These are phyloP conservation scores for Akanthomyces muscarius DNA, from an alignment of 2,329 filamentous ascomycete species.

Conservation along the genomic window DNA sequence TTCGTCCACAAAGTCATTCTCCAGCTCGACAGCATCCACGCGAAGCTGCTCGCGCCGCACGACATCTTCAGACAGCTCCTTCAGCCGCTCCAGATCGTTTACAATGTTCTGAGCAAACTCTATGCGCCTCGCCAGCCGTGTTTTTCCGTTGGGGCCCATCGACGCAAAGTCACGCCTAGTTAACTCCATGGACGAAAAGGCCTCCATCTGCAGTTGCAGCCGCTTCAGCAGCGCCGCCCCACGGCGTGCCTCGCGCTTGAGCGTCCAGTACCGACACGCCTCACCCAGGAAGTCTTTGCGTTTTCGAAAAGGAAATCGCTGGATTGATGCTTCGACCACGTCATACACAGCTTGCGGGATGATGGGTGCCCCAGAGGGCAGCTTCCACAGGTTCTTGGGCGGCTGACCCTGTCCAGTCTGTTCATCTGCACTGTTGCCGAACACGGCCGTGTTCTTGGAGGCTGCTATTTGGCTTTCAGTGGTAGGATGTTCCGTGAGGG, in stretches of 20 bases:
- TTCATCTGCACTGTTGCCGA: conserved; percentile 68
- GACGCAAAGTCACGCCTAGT: conserved; percentile 92
- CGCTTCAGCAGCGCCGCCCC: conserved; percentile 90
- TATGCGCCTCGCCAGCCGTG: conserved; percentile 74
- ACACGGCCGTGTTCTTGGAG: conserved; percentile 70
- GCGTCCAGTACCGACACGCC: conserved; percentile 94
- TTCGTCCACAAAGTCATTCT: conserved; percentile 76
- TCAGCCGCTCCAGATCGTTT: conserved; percentile 73
- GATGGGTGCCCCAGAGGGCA: conserved; percentile 90
- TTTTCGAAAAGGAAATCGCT: conserved; percentile 74
- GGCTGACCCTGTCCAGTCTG: conserved; percentile 50
- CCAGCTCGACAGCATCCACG: conserved; percentile 68
- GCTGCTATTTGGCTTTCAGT: conserved; percentile 83
- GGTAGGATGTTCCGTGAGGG: conserved; percentile 62
- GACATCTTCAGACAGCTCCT: conserved; percentile 63
- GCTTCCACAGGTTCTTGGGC: conserved; percentile 64
- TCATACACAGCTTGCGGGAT: conserved; percentile 87
- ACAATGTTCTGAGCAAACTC: conserved; percentile 78
- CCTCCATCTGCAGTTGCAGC: conserved; percentile 89
- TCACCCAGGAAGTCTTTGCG: conserved; percentile 90
- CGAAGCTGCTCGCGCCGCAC: conserved; percentile 75
- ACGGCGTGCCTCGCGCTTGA: conserved; percentile 88
- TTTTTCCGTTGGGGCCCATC: conserved; percentile 81
- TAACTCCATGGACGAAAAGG: conserved; percentile 96
- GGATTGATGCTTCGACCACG: conserved; percentile 76